Evolutionary conservation across 306 rosid genomes (phyloP), one percentile per base, ranked within the genome.

Genomic region (Boehmeria nivea): DNA sequence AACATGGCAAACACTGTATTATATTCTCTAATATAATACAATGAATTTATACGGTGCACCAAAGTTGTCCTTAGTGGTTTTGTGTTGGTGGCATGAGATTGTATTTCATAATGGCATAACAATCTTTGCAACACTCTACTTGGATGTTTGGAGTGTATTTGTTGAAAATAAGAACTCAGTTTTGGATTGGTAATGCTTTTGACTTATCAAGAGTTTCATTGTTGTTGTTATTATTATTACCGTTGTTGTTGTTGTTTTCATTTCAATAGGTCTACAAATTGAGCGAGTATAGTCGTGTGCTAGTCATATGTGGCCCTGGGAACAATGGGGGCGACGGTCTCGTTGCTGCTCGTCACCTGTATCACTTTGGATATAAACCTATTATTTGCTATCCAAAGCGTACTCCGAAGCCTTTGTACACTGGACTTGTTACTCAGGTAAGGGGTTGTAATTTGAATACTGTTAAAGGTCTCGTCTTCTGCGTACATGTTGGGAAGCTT

Each of bases 241-340:
- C 2, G 37, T 17, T 57, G n/a, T n/a, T n/a, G n/a, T 62, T 36
- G 12, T 65, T 43, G 67, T 46, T 53, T 63, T 46, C 8, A 15
- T 46, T 12, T 40, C 51, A 14, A 14, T 70, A 91, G 99, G 95
- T 79, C 50, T 91, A 83, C 73, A 85, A 79, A 67, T 70, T 79
- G 6, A 48, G 73, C 37, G 89, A 87, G 80, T 78, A 75, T 69
- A 63, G 65, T 21, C 89, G 81, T 16, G 89, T 91, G 57, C 96
- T 91, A 42, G 70, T 67, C 25, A 68, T 91, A 3, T 91, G 99
- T 74, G 99, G 99, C 49, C 99, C 99, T 60, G 99, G 99, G 52
- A 91, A 91, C 76, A 91, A 91, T 61, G 96, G 96, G 6, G 99
- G 96, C 55, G 99, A 91, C 39, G 99, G 96, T 68, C 78, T 87